phyloP scores from a whole-genome alignment of 73 alveolate species.

The Tetrahymena borealis region DNA sequence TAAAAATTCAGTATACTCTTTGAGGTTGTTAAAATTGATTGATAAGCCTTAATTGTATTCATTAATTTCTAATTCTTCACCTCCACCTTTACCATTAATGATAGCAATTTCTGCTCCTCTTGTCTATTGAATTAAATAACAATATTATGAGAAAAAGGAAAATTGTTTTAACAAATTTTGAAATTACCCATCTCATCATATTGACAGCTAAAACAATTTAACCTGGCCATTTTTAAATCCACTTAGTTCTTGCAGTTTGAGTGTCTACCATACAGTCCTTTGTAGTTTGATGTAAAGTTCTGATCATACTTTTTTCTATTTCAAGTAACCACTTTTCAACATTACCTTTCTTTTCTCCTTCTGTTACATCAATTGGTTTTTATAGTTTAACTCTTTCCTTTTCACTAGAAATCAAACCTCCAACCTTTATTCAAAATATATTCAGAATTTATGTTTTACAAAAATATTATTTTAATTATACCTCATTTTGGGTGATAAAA shows the following conservation, averaged over 20 bases:
- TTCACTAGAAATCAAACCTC: slow-evolving; percentile 83
- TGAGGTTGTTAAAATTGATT: not conserved
- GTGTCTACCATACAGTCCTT: slow-evolving; percentile 29
- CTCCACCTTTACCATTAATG: slow-evolving; percentile 44
- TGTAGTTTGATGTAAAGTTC: slow-evolving; percentile 62
- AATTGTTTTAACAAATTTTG: not conserved
- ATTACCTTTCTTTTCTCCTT: slow-evolving; percentile 78
- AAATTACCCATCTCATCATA: slow-evolving; percentile 78
- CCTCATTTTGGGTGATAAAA: slow-evolving; percentile 69
- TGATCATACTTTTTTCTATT: slow-evolving; percentile 79
- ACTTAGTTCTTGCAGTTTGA: slow-evolving; percentile 20
- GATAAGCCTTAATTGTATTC: not conserved
- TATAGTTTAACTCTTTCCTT: slow-evolving; percentile 71
- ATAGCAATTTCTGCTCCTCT: slow-evolving; percentile 77
- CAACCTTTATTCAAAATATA: not conserved
- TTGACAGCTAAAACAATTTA: slow-evolving; percentile 86
- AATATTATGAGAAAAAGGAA: slow-evolving; percentile 31
- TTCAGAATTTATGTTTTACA: not conserved
- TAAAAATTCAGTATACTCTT: not conserved
- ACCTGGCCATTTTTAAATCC: slow-evolving; percentile 94
- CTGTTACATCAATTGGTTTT: slow-evolving; percentile 77
- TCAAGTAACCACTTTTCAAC: slow-evolving; percentile 94
- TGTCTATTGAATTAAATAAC: slow-evolving; percentile 23
- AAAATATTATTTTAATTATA: not conserved
- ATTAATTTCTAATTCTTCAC: not conserved